phyloP scores from a whole-genome alignment of 148 eudicot species.

The Polygonum aviculare region DNA sequence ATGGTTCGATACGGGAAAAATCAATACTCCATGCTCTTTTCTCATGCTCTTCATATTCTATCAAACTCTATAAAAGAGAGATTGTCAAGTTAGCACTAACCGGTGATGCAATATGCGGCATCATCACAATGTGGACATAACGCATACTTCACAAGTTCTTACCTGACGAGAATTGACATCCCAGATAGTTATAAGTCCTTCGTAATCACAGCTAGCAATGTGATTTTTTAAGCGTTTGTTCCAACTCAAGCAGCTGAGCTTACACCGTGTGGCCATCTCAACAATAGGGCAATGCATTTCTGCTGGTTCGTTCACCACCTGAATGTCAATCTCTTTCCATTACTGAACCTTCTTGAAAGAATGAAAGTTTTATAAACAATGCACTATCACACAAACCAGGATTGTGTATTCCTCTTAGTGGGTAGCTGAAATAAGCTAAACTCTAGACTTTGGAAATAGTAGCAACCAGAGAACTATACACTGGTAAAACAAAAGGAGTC shows the following conservation, averaged over 20 bases:
- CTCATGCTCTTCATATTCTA: slow-evolving; percentile 96
- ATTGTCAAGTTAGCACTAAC: background rate
- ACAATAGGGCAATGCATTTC: slow-evolving; percentile 73
- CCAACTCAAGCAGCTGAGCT: slow-evolving; percentile 92
- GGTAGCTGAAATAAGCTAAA: background rate
- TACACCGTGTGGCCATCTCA: slow-evolving; percentile 69
- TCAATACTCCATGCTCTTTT: slow-evolving; percentile 97
- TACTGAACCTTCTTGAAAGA: background rate
- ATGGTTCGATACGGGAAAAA: slow-evolving; percentile 71
- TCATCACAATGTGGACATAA: background rate
- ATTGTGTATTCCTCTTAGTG: background rate
- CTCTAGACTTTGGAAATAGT: background rate
- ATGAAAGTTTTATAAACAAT: background rate
- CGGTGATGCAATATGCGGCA: background rate
- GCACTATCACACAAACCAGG: background rate
- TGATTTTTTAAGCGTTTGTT: slow-evolving; percentile 56
- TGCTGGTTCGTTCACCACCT: slow-evolving; percentile 68
- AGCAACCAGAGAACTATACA: background rate
- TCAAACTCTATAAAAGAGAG: slow-evolving; percentile 47
- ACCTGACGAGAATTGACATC: slow-evolving; percentile 79
- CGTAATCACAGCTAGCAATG: slow-evolving; percentile 86
- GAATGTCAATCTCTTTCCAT: slow-evolving; percentile 7
- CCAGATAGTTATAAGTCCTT: slow-evolving; percentile 85
- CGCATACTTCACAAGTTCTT: background rate
- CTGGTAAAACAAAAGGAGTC: background rate